A percentile compares a stretch with the other conserved stretches of the same genome.
These are phyloP conservation scores for Tricholoma sp. DNA, from an alignment of 768 basidiomycete genomes.

Conservation along the genomic window DNA sequence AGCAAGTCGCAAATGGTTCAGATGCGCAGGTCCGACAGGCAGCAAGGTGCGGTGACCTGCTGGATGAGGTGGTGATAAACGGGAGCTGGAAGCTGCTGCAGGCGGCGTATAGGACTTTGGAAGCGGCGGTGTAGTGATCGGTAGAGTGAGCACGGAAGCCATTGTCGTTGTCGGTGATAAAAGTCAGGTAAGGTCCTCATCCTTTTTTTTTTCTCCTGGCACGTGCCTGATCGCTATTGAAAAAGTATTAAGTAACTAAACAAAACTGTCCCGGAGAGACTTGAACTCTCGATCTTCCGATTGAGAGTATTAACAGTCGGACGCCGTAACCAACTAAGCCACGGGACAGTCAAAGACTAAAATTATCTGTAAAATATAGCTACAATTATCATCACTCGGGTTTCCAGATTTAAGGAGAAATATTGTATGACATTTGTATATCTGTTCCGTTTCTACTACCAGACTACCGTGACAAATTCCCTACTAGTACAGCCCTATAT, in stretches of 20 bases:
- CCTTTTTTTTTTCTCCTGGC: no score
- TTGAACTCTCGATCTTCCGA: slow-evolving; percentile 8
- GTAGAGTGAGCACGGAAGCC: slow-evolving; percentile 23
- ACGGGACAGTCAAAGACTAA: no score
- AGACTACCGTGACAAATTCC: no score
- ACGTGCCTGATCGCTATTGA: no score
- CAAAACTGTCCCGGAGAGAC: slow-evolving; percentile 5
- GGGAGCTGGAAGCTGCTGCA: slow-evolving; percentile 24
- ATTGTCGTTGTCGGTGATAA: slow-evolving; percentile 6
- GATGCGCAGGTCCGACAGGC: slow-evolving; percentile 85
- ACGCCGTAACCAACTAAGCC: slow-evolving; percentile 8
- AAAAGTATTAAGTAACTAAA: background rate
- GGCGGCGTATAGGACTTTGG: slow-evolving; percentile 42
- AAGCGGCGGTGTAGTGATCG: slow-evolving; percentile 25
- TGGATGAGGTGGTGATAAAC: slow-evolving; percentile 31
- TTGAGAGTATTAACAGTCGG: slow-evolving; percentile 5
- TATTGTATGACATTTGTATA: no score
- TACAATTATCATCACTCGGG: no score
- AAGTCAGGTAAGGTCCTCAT: background rate
- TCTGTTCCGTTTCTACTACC: no score
- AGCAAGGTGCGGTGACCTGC: slow-evolving; percentile 50
- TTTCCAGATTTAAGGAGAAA: no score
- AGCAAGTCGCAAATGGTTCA: slow-evolving; percentile 74
- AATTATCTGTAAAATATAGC: no score
- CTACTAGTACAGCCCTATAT: no score